phyloP scores from a whole-genome alignment of 371 early-diverging fungal species.

The Lichtheimia ramosa region DNA sequence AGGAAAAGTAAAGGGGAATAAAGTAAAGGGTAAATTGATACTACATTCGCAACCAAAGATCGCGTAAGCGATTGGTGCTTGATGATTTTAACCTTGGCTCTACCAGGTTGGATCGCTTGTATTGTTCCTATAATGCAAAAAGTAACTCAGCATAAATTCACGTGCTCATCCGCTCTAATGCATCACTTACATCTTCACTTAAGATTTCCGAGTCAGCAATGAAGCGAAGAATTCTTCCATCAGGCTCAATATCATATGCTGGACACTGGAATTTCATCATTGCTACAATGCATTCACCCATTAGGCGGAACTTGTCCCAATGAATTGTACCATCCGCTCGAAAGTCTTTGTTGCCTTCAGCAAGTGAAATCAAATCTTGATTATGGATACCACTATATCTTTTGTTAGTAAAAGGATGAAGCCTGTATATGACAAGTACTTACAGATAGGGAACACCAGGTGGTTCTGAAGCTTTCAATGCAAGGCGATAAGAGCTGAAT shows the following conservation, averaged over 20 bases:
- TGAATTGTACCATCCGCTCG: constrained; percentile 56
- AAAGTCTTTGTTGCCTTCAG: constrained; percentile 62
- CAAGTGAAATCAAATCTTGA: constrained; percentile 54
- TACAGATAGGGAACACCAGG: constrained; percentile 66
- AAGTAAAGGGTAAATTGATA: not conserved
- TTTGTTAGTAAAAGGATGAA: not conserved
- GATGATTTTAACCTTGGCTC: constrained; percentile 21
- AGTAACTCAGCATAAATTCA: not conserved
- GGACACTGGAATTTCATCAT: constrained; percentile 50
- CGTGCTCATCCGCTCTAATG: not conserved
- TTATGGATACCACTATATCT: constrained; percentile 54
- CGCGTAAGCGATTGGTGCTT: constrained; percentile 20
- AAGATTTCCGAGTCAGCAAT: constrained; percentile 24
- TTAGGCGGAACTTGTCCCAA: constrained; percentile 63
- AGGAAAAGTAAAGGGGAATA: constrained; percentile 1
- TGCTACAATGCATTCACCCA: constrained; percentile 56
- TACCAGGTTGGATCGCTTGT: constrained; percentile 8
- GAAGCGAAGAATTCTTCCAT: constrained; percentile 14
- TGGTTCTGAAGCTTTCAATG: constrained; percentile 49
- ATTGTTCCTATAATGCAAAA: constrained; percentile 6
- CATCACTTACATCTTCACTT: constrained; percentile 20
- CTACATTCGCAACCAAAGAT: constrained; percentile 16
- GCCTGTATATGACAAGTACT: constrained; percentile 1
- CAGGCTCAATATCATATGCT: constrained; percentile 25
- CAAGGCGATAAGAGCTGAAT: constrained; percentile 63